Percentiles rank a stretch among this genome's conserved stretches.
phyloP scores from a whole-genome alignment of 2,329 filamentous ascomycete species.

The Aureobasidium sp. region DNA sequence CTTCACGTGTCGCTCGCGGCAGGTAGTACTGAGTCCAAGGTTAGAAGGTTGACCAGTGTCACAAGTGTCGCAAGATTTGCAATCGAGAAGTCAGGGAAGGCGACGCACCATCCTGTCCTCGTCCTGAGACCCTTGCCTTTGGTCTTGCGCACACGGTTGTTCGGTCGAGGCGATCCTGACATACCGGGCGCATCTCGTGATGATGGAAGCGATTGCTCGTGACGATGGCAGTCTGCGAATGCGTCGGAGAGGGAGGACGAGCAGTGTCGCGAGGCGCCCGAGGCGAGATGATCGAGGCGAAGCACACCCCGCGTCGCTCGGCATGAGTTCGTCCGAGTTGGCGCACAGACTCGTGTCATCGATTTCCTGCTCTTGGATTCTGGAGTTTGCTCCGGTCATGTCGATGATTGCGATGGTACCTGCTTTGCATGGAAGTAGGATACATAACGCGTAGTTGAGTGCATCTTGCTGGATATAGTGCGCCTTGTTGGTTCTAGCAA shows the following conservation, averaged over 20 bases:
- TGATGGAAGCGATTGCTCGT: neutral
- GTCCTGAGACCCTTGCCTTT: neutral
- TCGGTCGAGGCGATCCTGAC: neutral
- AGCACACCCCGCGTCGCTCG: too few relatives aligned
- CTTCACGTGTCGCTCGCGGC: constrained; percentile 39
- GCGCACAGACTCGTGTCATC: too few relatives aligned
- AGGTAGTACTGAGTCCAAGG: constrained; percentile 19
- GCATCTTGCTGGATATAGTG: too few relatives aligned
- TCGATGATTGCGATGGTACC: too few relatives aligned
- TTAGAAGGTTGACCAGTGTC: too few relatives aligned
- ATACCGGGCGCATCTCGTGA: neutral
- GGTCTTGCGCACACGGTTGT: neutral
- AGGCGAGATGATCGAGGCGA: neutral
- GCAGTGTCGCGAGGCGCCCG: neutral
- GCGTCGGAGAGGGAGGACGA: neutral
- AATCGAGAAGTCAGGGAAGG: neutral
- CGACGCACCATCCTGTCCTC: neutral
- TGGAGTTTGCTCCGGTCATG: too few relatives aligned
- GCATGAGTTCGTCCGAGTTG: too few relatives aligned
- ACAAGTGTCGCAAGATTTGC: too few relatives aligned
- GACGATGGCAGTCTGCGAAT: neutral
- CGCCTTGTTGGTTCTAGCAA: too few relatives aligned
- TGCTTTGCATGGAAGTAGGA: too few relatives aligned
- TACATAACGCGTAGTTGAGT: too few relatives aligned
- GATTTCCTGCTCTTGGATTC: too few relatives aligned